phyloP scores from a whole-genome alignment of 1,139 yeast genomes.

The Meyerozyma smithsonii region DNA sequence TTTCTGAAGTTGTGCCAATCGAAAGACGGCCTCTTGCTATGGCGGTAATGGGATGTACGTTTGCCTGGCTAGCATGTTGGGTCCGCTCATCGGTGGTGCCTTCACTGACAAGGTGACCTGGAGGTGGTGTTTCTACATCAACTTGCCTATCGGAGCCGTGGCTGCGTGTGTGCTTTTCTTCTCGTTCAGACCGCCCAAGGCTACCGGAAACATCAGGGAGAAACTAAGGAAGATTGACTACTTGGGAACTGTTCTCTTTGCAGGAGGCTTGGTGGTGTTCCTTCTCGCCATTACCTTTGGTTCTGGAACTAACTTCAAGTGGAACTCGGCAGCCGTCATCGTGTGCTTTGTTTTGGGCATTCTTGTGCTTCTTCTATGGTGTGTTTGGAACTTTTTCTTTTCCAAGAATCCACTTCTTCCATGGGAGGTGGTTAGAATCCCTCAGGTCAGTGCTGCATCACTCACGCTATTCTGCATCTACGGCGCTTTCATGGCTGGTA shows the following conservation, averaged over 20 bases:
- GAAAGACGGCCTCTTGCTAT: slow-evolving; percentile 21
- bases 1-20: slow-evolving; percentile 27
- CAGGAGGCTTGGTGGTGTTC: slow-evolving; percentile 15
- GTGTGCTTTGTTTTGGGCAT: slow-evolving; percentile 11
- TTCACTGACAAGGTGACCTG: slow-evolving; percentile 18
- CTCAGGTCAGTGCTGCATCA: slow-evolving; percentile 18
- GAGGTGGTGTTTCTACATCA: slow-evolving; percentile 23
- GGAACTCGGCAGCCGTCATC: slow-evolving; percentile 13
- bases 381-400: slow-evolving; percentile 23
- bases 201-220: slow-evolving; percentile 11
- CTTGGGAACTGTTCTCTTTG: slow-evolving; percentile 13
- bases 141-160: slow-evolving; percentile 35
- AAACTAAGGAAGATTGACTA: slow-evolving; percentile 15
- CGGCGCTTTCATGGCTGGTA: slow-evolving; percentile 22
- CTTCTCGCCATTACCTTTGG: slow-evolving; percentile 17
- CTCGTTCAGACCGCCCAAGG: slow-evolving; percentile 31
- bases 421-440: slow-evolving; percentile 19
- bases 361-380: slow-evolving; percentile 12
- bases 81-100: slow-evolving; percentile 24
- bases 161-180: slow-evolving; percentile 23
- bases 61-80: slow-evolving; percentile 22
- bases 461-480: slow-evolving; percentile 17
- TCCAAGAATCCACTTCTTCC: slow-evolving; percentile 28
- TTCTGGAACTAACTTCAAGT: slow-evolving; percentile 10
- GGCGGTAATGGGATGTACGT: slow-evolving; percentile 17